Conservation (phyloP, 306 rosid species). For the Castanea sativa region DNA sequence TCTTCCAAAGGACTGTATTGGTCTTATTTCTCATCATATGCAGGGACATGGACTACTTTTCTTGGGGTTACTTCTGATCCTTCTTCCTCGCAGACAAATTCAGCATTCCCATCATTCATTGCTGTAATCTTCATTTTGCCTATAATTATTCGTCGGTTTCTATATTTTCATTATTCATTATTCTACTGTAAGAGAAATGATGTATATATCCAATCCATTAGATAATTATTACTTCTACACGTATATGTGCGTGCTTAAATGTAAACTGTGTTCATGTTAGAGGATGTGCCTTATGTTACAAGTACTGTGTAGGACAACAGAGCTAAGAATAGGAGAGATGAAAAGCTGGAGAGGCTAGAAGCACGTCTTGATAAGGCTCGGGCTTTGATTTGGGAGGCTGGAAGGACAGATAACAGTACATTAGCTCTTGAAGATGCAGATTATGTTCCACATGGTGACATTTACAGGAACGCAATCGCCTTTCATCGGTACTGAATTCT, state of each 20-base stretch:
- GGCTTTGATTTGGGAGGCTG: slow-evolving; percentile 48
- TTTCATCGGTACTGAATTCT: slow-evolving; percentile 36
- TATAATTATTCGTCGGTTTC: too few species aligned
- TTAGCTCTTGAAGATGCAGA: slow-evolving; percentile 26
- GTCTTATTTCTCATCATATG: not conserved
- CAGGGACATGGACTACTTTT: not conserved
- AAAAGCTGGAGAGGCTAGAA: slow-evolving; percentile 44
- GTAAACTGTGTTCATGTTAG: too few species aligned
- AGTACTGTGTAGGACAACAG: too few species aligned
- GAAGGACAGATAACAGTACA: slow-evolving; percentile 1
- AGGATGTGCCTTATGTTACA: too few species aligned
- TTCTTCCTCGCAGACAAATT: too few species aligned
- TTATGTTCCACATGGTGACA: slow-evolving; percentile 41
- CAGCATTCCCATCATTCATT: too few species aligned
- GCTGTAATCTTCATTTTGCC: too few species aligned
- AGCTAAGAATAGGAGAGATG: slow-evolving; percentile 12
- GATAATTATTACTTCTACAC: too few species aligned
- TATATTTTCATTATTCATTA: too few species aligned
- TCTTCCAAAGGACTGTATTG: not conserved
- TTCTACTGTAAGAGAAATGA: too few species aligned
- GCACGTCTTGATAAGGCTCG: slow-evolving; percentile 49
- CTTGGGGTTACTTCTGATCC: not conserved
- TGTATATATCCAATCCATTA: too few species aligned
- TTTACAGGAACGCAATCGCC: slow-evolving; percentile 44
- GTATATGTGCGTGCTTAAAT: too few species aligned